Percentiles rank a stretch among this genome's conserved stretches.
phyloP scores from a whole-genome alignment of 208 protist species.

The Acanthamoeba culbertsoni region DNA sequence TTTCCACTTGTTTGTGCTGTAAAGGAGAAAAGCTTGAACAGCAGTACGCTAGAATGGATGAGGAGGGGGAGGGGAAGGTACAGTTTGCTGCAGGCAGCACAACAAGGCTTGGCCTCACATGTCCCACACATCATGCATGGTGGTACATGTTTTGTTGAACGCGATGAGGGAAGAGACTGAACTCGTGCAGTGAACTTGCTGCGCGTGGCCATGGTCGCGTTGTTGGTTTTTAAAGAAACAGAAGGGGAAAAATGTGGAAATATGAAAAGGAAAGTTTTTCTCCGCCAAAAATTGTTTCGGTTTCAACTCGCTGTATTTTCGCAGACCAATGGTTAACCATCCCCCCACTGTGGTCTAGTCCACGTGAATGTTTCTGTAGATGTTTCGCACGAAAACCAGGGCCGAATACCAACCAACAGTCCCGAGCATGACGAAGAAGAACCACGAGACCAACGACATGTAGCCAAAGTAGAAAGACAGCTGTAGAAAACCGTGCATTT shows the following conservation, averaged over 20 bases:
- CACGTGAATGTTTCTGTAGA: constrained; percentile 85
- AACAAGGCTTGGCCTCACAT: neutral
- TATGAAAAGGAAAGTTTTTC: no score
- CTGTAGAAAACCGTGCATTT: constrained; percentile 86
- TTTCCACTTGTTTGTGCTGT: neutral
- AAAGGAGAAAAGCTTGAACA: neutral
- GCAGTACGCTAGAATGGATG: neutral
- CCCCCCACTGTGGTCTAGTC: constrained; percentile 82
- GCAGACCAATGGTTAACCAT: neutral
- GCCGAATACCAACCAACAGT: constrained; percentile 84
- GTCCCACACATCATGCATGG: neutral
- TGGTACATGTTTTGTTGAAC: neutral
- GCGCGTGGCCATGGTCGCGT: no score
- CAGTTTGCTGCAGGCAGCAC: neutral
- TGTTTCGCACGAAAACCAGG: constrained; percentile 85
- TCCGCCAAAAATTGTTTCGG: no score
- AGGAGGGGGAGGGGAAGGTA: neutral
- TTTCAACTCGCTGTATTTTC: no score
- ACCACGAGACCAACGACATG: constrained; percentile 82
- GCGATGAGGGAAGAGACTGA: neutral
- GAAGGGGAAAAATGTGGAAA: no score
- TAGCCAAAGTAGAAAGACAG: constrained; percentile 88
- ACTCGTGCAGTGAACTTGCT: no score
- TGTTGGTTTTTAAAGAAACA: no score
- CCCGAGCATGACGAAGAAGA: constrained; percentile 87